phyloP scores from a whole-genome alignment of 2,329 filamentous ascomycete genomes.

The Geosmithia putterillii region DNA sequence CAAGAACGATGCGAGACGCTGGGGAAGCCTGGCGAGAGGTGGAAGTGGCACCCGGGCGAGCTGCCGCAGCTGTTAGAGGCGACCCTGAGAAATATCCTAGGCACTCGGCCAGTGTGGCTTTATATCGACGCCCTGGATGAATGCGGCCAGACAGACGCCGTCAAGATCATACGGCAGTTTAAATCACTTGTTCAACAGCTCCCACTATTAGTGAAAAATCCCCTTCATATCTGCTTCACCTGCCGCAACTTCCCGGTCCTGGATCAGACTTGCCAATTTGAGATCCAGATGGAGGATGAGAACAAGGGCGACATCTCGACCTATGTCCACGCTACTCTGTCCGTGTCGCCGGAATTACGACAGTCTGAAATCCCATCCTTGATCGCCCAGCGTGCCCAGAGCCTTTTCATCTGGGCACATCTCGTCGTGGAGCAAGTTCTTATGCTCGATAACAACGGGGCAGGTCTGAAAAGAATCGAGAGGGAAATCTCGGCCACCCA shows the following conservation, averaged over 20 bases:
- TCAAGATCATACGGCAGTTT: slow-evolving; percentile 8
- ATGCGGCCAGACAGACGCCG: slow-evolving; percentile 11
- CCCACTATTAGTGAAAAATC: not conserved
- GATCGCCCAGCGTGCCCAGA: not conserved
- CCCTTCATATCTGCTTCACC: not conserved
- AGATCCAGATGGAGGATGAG: not conserved
- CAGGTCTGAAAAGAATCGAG: too few relatives aligned
- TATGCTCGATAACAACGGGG: too few relatives aligned
- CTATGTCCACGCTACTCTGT: not conserved
- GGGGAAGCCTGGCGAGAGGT: slow-evolving; percentile 2
- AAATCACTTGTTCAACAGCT: slow-evolving; percentile 1
- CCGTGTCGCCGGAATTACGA: too few relatives aligned
- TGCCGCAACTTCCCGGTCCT: not conserved
- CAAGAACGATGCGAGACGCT: slow-evolving; percentile 1
- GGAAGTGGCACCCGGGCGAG: not conserved
- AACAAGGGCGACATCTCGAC: not conserved
- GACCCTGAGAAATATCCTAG: slow-evolving; percentile 9
- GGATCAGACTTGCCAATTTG: not conserved
- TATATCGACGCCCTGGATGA: slow-evolving; percentile 24
- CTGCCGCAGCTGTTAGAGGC: slow-evolving; percentile 4
- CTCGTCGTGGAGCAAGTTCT: not conserved
- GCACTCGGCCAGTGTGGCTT: slow-evolving; percentile 9
- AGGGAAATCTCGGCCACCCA: not conserved
- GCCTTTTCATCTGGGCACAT: not conserved
- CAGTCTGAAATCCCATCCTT: not conserved